A percentile compares a stretch with the other conserved stretches of the same genome.
phyloP scores from a whole-genome alignment of 306 rosid species.

The Gillenia trifoliata region DNA sequence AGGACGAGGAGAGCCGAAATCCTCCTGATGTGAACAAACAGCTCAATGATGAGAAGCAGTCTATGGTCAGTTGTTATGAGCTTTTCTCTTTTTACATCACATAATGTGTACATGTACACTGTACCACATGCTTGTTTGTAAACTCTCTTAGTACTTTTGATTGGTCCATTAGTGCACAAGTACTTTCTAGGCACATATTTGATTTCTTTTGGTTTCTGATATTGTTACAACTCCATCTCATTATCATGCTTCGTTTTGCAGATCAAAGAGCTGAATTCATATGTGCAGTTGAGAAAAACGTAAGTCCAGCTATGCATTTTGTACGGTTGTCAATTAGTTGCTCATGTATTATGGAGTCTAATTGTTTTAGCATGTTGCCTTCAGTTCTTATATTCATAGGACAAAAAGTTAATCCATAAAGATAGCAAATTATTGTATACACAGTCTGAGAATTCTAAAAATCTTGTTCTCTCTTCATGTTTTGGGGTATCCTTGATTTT shows the following conservation, averaged over 20 bases:
- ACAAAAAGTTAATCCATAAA: background rate
- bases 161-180: background rate
- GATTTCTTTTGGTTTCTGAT: background rate
- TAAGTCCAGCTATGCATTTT: conserved; percentile 38
- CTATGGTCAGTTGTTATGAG: conserved; percentile 55
- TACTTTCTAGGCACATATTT: background rate
- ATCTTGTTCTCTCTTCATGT: background rate
- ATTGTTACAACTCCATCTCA: background rate
- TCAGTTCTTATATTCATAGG: background rate
- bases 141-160: background rate
- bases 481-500: conserved; percentile 5
- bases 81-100: conserved; percentile 10
- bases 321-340: conserved; percentile 3
- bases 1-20: conserved; percentile 83
- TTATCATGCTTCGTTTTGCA: conserved; percentile 34
- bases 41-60: conserved; percentile 95
- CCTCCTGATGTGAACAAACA: conserved; percentile 88
- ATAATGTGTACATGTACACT: background rate
- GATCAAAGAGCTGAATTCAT: conserved; percentile 98
- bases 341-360: background rate
- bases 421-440: background rate
- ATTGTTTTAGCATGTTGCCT: background rate
- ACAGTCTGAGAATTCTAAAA: background rate
- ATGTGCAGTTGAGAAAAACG: conserved; percentile 95
- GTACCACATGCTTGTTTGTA: conserved; percentile 6